Percentiles rank a stretch among this genome's conserved stretches.
These are phyloP conservation scores for Hysterium pulicare DNA, from an alignment of 2,329 filamentous ascomycete species.

Conservation along the genomic window DNA sequence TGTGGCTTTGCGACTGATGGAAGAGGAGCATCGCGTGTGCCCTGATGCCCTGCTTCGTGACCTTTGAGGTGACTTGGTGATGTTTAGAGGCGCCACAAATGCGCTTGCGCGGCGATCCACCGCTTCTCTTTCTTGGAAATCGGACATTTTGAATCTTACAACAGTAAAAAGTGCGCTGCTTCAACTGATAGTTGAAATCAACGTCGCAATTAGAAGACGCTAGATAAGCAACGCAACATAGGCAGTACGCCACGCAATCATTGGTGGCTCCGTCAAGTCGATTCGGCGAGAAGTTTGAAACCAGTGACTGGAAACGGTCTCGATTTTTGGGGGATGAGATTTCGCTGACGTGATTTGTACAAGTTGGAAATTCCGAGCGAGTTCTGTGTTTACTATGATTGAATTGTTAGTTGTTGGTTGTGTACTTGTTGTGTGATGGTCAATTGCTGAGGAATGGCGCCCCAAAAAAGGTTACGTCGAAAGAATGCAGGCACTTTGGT, in stretches of 20 bases:
- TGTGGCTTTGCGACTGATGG: constrained; percentile 18
- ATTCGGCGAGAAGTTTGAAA: constrained; percentile 9
- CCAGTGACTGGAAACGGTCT: too few species aligned
- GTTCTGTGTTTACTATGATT: constrained; percentile 4
- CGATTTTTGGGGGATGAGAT: too few species aligned
- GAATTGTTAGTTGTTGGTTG: constrained; percentile 19
- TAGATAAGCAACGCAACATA: constrained; percentile 25
- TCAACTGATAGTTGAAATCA: background rate
- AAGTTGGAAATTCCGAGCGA: background rate
- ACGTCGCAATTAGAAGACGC: constrained; percentile 11
- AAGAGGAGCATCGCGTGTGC: constrained; percentile 33
- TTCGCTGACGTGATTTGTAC: too few species aligned
- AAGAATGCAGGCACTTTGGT: constrained; percentile 26
- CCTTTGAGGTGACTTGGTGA: constrained; percentile 33
- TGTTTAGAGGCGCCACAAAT: constrained; percentile 35
- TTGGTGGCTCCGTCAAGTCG: constrained; percentile 15
- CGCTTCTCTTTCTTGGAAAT: constrained; percentile 24
- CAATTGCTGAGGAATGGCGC: constrained; percentile 22
- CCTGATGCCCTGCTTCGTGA: constrained; percentile 17
- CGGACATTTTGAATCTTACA: constrained; percentile 20
- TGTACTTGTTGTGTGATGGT: constrained; percentile 24
- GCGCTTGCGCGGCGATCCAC: constrained; percentile 34
- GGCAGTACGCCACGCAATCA: constrained; percentile 22
- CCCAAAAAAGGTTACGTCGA: constrained; percentile 12
- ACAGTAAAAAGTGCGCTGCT: background rate